Evolutionary conservation across 1,284 basidiomycete species (phyloP).

Genomic region (Psilocybe mexicana): DNA sequence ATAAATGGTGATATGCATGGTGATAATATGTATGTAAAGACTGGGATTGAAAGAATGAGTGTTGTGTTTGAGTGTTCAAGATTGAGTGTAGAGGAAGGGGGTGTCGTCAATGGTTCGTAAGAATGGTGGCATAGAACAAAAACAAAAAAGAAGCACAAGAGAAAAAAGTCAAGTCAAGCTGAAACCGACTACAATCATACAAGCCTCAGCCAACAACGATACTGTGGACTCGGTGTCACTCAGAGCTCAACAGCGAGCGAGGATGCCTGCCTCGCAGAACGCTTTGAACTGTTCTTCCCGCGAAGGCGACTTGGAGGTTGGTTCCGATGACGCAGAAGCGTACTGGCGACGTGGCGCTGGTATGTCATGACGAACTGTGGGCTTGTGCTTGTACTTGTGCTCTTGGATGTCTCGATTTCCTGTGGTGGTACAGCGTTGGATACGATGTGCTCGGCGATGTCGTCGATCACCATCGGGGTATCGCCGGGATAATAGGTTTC

Average conservation of each 20-base stretch:
- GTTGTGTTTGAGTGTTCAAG: background rate
- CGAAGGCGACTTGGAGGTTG: background rate
- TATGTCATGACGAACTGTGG: constrained; percentile 1
- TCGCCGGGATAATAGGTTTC: background rate
- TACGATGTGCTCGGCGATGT: background rate
- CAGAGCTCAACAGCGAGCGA: background rate
- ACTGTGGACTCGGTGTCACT: too few relatives aligned
- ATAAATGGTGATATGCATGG: background rate
- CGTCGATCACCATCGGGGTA: background rate
- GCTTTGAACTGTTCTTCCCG: background rate
- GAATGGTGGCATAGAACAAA: background rate
- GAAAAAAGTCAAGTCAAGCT: background rate
- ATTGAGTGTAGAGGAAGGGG: too few relatives aligned
- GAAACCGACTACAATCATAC: too few relatives aligned
- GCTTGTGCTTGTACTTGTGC: too few relatives aligned
- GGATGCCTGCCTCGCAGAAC: background rate
- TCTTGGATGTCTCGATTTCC: too few relatives aligned
- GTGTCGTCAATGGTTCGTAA: background rate
- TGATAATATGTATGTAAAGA: background rate
- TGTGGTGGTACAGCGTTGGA: too few relatives aligned
- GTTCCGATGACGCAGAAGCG: background rate
- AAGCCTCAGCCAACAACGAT: too few relatives aligned
- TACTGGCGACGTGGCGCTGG: background rate
- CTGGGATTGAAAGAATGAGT: background rate
- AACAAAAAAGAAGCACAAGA: background rate